Conservation (phyloP, 1,284 basidiomycete genomes). For the Volvariella surrecta region DNA sequence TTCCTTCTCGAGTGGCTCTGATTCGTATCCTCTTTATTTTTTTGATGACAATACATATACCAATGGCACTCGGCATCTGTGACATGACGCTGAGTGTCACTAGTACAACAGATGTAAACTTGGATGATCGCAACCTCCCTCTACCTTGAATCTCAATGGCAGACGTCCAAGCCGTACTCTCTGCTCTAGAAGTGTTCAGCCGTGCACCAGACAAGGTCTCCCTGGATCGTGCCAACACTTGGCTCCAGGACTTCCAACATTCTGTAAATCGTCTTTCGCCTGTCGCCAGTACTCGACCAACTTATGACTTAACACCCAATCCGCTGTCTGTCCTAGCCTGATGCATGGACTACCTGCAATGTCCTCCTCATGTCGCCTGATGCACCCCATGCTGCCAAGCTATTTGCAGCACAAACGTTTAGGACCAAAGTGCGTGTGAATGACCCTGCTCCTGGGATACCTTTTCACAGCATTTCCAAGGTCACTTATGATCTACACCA, state of each 20-base stretch:
- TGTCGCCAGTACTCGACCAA: slow-evolving; percentile 48
- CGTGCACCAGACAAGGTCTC: slow-evolving; percentile 76
- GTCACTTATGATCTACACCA: slow-evolving; percentile 94
- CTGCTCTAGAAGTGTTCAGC: slow-evolving; percentile 68
- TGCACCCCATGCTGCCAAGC: slow-evolving; percentile 73
- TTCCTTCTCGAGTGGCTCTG: slow-evolving; percentile 6
- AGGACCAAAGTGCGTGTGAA: slow-evolving; percentile 72
- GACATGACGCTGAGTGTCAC: slow-evolving; percentile 1
- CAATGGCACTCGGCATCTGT: background rate
- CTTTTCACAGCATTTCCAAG: slow-evolving; percentile 33
- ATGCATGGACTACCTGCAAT: slow-evolving; percentile 96
- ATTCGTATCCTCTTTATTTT: slow-evolving; percentile 6
- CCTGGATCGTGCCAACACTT: slow-evolving; percentile 81
- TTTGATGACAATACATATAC: slow-evolving; percentile 33
- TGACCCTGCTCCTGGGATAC: slow-evolving; percentile 6
- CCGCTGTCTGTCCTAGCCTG: slow-evolving; percentile 62
- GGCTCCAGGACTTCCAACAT: slow-evolving; percentile 95
- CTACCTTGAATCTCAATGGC: slow-evolving; percentile 35
- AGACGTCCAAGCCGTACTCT: slow-evolving; percentile 60
- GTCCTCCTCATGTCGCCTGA: slow-evolving; percentile 78
- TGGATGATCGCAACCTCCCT: background rate
- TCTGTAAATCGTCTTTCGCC: slow-evolving; percentile 80
- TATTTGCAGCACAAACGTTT: slow-evolving; percentile 97
- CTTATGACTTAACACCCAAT: slow-evolving; percentile 45
- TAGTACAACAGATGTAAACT: slow-evolving; percentile 4